These are phyloP conservation scores for Chaetomiaceae sp. DNA, from an alignment of 2,329 filamentous ascomycete genomes.

Conservation along the genomic window DNA sequence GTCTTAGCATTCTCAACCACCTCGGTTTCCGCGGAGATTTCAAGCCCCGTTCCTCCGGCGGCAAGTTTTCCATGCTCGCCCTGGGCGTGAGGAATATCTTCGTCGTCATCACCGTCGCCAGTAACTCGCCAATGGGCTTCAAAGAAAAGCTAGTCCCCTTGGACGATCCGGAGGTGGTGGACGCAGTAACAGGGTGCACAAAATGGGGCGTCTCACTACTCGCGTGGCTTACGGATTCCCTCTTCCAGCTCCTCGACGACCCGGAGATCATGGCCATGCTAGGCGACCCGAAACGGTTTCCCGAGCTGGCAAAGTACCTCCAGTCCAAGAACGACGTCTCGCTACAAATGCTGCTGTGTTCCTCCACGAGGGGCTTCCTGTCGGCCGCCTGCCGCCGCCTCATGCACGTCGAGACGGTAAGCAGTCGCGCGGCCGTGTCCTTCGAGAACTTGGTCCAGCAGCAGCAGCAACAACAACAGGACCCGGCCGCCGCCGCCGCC, in stretches of 20 bases:
- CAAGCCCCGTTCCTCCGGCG: constrained; percentile 57
- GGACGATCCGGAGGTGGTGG: constrained; percentile 68
- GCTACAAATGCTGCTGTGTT: constrained; percentile 65
- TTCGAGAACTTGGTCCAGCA: constrained; percentile 38
- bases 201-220: constrained; percentile 74
- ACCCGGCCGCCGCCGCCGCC: constrained; percentile 31
- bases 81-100: constrained; percentile 71
- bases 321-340: constrained; percentile 53
- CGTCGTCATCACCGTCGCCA: constrained; percentile 61
- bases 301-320: constrained; percentile 49
- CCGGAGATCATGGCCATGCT: constrained; percentile 48
- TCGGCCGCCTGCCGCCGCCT: constrained; percentile 64
- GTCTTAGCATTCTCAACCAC: constrained; percentile 73
- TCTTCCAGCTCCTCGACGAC: constrained; percentile 54
- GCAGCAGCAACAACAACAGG: constrained; percentile 38
- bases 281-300: constrained; percentile 41
- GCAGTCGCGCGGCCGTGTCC: constrained; percentile 46
- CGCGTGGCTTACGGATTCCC: constrained; percentile 56
- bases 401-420: constrained; percentile 49
- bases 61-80: constrained; percentile 70
- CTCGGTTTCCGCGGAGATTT: constrained; percentile 67
- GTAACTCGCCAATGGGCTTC: constrained; percentile 49
- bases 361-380: constrained; percentile 68
- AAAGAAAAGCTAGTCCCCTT: constrained; percentile 55
- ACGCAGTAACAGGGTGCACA: constrained; percentile 67